Evolutionary conservation across 352 stramenopile genomes (phyloP).

Genomic region (Phytophthora pinifolia): DNA sequence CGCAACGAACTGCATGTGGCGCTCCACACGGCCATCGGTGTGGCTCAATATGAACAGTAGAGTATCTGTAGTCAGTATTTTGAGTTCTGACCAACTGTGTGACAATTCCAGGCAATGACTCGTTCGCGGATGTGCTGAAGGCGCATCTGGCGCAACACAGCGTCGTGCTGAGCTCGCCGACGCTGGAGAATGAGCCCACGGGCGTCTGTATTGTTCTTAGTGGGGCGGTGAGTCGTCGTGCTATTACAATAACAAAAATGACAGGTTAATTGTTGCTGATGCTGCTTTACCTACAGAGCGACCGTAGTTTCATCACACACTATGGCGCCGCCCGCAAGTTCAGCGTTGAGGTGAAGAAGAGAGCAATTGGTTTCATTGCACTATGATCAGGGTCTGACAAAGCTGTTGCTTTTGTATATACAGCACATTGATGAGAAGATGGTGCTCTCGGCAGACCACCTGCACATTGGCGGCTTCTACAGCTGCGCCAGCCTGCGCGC

Average conservation of each 20-base stretch:
- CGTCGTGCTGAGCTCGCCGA: slow-evolving; percentile 48
- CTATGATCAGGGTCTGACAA: not conserved
- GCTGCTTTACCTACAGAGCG: slow-evolving; percentile 35
- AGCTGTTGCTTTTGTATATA: not conserved
- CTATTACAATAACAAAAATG: not conserved
- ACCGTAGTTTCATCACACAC: slow-evolving; percentile 84
- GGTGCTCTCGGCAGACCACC: slow-evolving; percentile 56
- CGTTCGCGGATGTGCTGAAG: slow-evolving; percentile 46
- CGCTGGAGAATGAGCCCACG: slow-evolving; percentile 43
- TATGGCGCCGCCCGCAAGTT: slow-evolving; percentile 72
- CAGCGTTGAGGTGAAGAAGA: slow-evolving; percentile 46
- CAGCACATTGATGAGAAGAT: slow-evolving; percentile 68
- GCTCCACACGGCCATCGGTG: slow-evolving; percentile 65
- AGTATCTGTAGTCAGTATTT: not conserved
- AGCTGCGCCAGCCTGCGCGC: slow-evolving; percentile 63
- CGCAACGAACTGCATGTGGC: slow-evolving; percentile 37
- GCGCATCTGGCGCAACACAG: slow-evolving; percentile 41
- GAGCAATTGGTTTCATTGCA: not conserved
- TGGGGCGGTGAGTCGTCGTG: slow-evolving; percentile 39
- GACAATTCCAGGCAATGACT: slow-evolving; percentile 37
- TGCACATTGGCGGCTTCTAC: slow-evolving; percentile 86
- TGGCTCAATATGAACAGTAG: slow-evolving; percentile 1
- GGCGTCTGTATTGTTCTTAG: slow-evolving; percentile 83
- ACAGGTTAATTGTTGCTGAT: not conserved
- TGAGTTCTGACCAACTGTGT: not conserved